Percentiles rank a stretch among this genome's conserved stretches.
Evolutionary conservation across 257 asterid species (phyloP).

Genomic region (Nicotiana attenuata): DNA sequence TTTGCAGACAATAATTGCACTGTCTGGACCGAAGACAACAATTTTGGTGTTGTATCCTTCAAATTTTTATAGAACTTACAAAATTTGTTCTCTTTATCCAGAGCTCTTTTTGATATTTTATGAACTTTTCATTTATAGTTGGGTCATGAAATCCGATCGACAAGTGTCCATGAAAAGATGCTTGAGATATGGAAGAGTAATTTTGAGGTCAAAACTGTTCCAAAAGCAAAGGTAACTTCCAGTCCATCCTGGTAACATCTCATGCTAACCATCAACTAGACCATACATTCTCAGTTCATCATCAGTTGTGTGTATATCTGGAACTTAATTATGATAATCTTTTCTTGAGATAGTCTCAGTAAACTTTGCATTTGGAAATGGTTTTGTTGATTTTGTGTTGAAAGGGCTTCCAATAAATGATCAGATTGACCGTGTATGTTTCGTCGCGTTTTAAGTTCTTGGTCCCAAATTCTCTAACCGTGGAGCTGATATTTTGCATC

Average conservation of each 20-base stretch:
- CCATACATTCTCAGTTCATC: background rate
- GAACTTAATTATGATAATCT: background rate
- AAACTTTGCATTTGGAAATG: background rate
- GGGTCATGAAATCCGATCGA: constrained; percentile 94
- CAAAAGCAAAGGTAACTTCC: constrained; percentile 67
- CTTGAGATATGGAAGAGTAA: constrained; percentile 71
- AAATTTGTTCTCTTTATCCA: background rate
- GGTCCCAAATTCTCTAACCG: background rate
- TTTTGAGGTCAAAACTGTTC: constrained; percentile 68
- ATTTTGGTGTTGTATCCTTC: constrained; percentile 51
- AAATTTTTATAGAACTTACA: background rate
- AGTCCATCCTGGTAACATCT: background rate
- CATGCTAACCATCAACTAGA: background rate
- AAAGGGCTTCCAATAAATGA: background rate
- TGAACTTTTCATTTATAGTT: constrained; percentile 38
- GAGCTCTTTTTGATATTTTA: background rate
- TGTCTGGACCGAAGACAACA: constrained; percentile 83
- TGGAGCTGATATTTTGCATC: background rate
- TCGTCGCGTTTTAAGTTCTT: background rate
- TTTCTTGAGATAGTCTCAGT: background rate
- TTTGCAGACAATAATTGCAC: constrained; percentile 68
- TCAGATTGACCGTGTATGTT: background rate
- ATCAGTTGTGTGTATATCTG: background rate
- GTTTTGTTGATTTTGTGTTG: background rate
- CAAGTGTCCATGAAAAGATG: constrained; percentile 87